A percentile compares a stretch with the other conserved stretches of the same genome.
Conservation (phyloP, 345 rosid species). For the Microcos paniculata region DNA sequence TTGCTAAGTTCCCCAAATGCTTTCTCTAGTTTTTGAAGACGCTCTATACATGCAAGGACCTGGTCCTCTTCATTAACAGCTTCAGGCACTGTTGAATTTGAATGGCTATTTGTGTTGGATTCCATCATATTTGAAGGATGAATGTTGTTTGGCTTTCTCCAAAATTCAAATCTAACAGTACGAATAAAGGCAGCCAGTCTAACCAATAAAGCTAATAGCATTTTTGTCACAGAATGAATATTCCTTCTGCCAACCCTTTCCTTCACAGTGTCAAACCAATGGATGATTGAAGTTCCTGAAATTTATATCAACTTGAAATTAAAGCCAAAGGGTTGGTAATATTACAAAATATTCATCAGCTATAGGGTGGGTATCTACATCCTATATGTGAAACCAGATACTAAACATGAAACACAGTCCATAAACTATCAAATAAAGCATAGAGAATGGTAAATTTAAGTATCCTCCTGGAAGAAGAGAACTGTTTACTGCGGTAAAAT, state of each 20-base stretch:
- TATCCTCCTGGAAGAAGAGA: neutral
- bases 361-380: neutral
- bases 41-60: conserved; percentile 66
- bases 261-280: conserved; percentile 43
- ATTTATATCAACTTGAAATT: neutral
- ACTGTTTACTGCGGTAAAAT: neutral
- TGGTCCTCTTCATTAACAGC: conserved; percentile 40
- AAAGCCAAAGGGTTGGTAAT: conserved; percentile 6
- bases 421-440: neutral
- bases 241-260: conserved; percentile 43
- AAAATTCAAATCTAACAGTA: conserved; percentile 34
- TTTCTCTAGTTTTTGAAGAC: conserved; percentile 73
- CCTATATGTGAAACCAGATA: neutral
- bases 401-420: neutral
- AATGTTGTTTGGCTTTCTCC: conserved; percentile 55
- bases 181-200: conserved; percentile 48
- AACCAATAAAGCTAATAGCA: conserved; percentile 43
- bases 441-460: neutral
- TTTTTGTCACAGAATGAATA: conserved; percentile 31
- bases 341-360: neutral
- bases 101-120: conserved; percentile 19
- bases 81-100: conserved; percentile 21
- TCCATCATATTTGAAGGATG: conserved; percentile 47
- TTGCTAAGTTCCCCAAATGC: conserved; percentile 54
- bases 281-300: conserved; percentile 43